Evolutionary conservation across 2,329 filamentous ascomycete genomes (phyloP).

Genomic region (Ophiostoma piceae): DNA sequence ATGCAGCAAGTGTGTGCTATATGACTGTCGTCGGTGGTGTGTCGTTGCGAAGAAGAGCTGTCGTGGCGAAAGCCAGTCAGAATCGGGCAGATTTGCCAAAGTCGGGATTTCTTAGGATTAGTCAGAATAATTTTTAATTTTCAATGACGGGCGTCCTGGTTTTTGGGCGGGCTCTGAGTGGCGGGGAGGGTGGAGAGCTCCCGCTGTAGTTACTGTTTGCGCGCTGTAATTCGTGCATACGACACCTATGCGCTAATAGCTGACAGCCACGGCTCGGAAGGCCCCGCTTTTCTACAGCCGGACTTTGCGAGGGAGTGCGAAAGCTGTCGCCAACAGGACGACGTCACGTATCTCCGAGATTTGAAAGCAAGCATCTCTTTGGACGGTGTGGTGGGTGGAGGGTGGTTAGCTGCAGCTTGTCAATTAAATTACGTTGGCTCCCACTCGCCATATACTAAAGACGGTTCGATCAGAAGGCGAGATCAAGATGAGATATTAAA

Average conservation of each 20-base stretch:
- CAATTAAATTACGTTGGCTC: background rate
- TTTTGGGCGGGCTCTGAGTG: constrained; percentile 10
- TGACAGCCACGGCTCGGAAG: background rate
- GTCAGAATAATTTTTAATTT: background rate
- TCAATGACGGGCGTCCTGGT: background rate
- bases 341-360: constrained; percentile 21
- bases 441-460: background rate
- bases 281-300: constrained; percentile 7
- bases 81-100: background rate
- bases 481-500: background rate
- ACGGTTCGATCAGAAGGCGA: background rate
- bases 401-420: background rate
- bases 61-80: background rate
- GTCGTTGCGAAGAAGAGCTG: background rate
- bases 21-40: background rate
- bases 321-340: background rate
- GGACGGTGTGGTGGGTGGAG: background rate
- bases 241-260: background rate
- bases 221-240: constrained; percentile 2
- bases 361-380: background rate
- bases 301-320: background rate
- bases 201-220: background rate
- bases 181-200: constrained; percentile 10
- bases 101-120: constrained; percentile 11
- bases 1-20: background rate